Evolutionary conservation across 495 filamentous ascomycete species (phyloP).

Genomic region (Penicillium steckii): DNA sequence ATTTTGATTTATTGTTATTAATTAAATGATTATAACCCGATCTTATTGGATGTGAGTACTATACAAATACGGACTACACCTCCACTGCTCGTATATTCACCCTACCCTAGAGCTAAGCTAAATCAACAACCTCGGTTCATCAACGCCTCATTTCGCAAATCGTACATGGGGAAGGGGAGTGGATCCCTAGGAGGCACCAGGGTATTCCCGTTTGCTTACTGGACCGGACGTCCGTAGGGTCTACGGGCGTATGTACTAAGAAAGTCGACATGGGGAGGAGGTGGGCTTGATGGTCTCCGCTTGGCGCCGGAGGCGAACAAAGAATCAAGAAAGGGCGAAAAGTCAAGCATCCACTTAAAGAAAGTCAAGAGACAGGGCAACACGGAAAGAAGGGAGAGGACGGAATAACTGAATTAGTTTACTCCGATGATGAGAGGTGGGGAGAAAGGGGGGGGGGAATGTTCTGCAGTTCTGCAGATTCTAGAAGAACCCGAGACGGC

Average conservation of each 20-base stretch:
- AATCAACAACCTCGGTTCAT: neutral
- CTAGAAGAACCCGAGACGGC: neutral
- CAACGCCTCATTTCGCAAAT: too few relatives aligned
- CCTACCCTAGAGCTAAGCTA: too few relatives aligned
- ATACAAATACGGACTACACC: too few relatives aligned
- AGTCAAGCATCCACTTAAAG: constrained; percentile 8
- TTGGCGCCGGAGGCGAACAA: constrained; percentile 9
- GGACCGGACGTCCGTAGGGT: constrained; percentile 28
- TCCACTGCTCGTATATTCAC: too few relatives aligned
- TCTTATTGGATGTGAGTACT: too few relatives aligned
- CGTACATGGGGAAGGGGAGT: too few relatives aligned
- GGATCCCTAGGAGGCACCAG: constrained; percentile 9
- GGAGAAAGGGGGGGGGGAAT: neutral
- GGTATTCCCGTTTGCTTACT: constrained; percentile 4
- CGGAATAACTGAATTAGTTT: neutral
- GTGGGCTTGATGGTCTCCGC: constrained; percentile 11
- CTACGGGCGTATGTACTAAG: too few relatives aligned
- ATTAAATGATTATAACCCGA: too few relatives aligned
- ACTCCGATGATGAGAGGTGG: neutral
- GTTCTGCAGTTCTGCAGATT: neutral
- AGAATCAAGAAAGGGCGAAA: neutral
- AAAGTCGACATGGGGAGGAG: neutral
- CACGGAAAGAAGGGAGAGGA: neutral
- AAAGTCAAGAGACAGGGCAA: too few relatives aligned
- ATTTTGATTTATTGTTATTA: neutral